phyloP scores from a whole-genome alignment of 805 yeast genomes.

The Starmerella tilneyi region DNA sequence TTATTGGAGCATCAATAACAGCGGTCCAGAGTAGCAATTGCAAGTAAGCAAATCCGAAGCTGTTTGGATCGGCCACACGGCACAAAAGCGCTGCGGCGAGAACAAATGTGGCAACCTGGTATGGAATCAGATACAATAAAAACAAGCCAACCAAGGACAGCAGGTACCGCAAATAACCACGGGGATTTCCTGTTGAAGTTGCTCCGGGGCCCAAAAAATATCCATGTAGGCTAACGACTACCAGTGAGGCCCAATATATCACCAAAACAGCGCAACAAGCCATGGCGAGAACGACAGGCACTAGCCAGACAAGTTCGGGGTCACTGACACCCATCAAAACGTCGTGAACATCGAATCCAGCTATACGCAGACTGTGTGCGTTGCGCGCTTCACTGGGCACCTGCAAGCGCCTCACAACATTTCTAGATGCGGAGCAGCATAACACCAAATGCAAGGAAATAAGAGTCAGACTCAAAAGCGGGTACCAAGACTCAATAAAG shows the following conservation, averaged over 20 bases:
- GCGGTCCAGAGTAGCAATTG: constrained; percentile 62
- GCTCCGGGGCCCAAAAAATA: background rate
- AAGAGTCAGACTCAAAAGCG: constrained; percentile 25
- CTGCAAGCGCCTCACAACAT: constrained; percentile 22
- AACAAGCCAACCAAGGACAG: background rate
- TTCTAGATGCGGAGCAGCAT: constrained; percentile 17
- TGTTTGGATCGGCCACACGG: constrained; percentile 1
- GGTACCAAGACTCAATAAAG: background rate
- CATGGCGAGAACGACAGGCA: constrained; percentile 17
- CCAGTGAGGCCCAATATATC: constrained; percentile 6
- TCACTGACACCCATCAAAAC: constrained; percentile 23
- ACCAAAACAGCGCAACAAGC: constrained; percentile 16
- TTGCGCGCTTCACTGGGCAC: constrained; percentile 27
- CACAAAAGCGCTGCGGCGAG: constrained; percentile 16
- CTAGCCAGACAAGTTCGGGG: constrained; percentile 19
- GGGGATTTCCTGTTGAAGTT: background rate
- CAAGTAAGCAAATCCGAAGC: constrained; percentile 35
- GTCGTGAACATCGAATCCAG: constrained; percentile 22
- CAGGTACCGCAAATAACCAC: background rate
- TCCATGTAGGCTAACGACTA: background rate
- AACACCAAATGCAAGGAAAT: constrained; percentile 29
- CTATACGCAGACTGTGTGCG: constrained; percentile 20
- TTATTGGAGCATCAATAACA: constrained; percentile 66
- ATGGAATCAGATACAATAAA: constrained; percentile 22
- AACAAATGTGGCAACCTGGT: constrained; percentile 44